Evolutionary conservation across 768 basidiomycete species (phyloP).

Genomic region (Psilocybe subaeruginosa): DNA sequence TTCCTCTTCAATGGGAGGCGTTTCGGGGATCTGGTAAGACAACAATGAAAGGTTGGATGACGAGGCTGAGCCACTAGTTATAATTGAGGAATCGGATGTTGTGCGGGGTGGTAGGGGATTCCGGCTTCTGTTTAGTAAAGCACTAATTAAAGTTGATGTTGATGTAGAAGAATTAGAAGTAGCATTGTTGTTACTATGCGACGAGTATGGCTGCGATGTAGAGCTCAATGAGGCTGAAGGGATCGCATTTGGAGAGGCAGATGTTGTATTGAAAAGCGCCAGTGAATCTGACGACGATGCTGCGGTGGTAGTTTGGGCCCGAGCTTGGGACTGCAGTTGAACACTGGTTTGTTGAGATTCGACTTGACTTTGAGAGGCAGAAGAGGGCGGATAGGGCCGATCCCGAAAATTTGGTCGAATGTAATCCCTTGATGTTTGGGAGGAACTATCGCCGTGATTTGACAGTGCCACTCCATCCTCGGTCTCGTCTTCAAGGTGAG

Average conservation of each 20-base stretch:
- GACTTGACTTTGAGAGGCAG: conserved; percentile 8
- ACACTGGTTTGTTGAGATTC: conserved; percentile 16
- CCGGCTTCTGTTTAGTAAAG: conserved; percentile 16
- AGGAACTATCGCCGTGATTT: conserved; percentile 10
- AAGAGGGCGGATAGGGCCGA: not conserved
- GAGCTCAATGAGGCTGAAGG: not conserved
- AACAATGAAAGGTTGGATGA: conserved; percentile 21
- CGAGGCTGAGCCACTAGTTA: conserved; percentile 14
- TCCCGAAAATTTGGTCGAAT: not conserved
- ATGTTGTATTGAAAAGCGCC: conserved; percentile 8
- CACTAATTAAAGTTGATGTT: conserved; percentile 13
- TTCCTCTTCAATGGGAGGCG: conserved; percentile 22
- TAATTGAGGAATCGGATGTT: conserved; percentile 19
- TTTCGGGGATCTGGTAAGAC: conserved; percentile 25
- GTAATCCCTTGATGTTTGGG: conserved; percentile 20
- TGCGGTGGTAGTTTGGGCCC: conserved; percentile 8
- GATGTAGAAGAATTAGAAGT: conserved; percentile 11
- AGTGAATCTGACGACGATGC: conserved; percentile 13
- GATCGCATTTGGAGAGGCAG: not conserved
- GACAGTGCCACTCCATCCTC: not conserved
- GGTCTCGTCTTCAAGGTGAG: conserved; percentile 18
- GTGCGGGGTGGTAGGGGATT: conserved; percentile 21
- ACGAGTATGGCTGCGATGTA: not conserved
- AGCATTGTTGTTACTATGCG: conserved; percentile 5
- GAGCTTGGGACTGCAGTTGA: conserved; percentile 21